A percentile compares a stretch with the other conserved stretches of the same genome.
These are phyloP conservation scores for Porphyra umbilicalis DNA, from an alignment of 31 red algal genomes.

Conservation along the genomic window DNA sequence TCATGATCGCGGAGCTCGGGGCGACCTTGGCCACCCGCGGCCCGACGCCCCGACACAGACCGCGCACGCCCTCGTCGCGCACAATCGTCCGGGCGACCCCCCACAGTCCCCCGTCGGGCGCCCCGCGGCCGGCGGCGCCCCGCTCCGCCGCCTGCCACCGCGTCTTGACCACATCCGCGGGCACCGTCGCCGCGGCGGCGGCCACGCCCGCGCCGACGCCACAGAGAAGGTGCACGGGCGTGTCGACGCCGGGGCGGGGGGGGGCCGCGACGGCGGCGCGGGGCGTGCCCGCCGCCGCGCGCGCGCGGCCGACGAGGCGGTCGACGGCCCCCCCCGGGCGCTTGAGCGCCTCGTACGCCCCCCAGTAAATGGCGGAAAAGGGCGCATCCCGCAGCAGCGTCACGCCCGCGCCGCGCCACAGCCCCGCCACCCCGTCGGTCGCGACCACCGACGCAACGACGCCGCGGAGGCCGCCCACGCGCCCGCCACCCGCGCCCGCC, in stretches of 20 bases:
- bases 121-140: slow-evolving; percentile 1
- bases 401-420: slow-evolving; percentile 69
- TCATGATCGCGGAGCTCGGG: slow-evolving; percentile 95
- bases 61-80: slow-evolving; percentile 43
- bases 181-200: slow-evolving; percentile 76
- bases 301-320: slow-evolving; percentile 7
- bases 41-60: slow-evolving; percentile 64
- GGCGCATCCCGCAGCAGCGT: slow-evolving; percentile 91
- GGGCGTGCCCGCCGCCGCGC: no score
- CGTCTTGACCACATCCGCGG: slow-evolving; percentile 95
- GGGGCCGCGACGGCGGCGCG: slow-evolving; percentile 10
- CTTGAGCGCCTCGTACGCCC: slow-evolving; percentile 80
- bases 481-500: slow-evolving; percentile 16
- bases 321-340: slow-evolving; percentile 8
- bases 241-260: background rate
- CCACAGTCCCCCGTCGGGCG: slow-evolving; percentile 2
- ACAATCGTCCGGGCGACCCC: slow-evolving; percentile 49
- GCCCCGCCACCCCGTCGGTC: slow-evolving; percentile 32
- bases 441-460: background rate
- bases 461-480: background rate
- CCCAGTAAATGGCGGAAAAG: slow-evolving; percentile 98
- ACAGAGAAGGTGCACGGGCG: slow-evolving; percentile 28
- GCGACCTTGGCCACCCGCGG: slow-evolving; percentile 86
- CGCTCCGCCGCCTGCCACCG: slow-evolving; percentile 41
- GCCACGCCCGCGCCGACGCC: slow-evolving; percentile 70